These are phyloP conservation scores for Phyllosticta ampelicida DNA, from an alignment of 2,329 filamentous ascomycete species.

Conservation along the genomic window DNA sequence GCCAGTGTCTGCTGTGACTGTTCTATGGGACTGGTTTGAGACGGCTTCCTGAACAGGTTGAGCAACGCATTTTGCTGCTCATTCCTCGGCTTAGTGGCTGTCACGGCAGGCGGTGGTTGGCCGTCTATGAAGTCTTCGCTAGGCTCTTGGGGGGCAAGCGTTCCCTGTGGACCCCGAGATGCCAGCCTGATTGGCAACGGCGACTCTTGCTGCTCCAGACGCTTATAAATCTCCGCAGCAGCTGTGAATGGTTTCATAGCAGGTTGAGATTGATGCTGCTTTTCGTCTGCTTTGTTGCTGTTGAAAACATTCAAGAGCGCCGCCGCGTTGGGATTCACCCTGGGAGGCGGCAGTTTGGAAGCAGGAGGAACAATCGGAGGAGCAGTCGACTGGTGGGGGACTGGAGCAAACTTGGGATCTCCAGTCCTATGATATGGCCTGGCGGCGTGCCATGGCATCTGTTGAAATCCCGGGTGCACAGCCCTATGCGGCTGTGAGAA, in stretches of 20 bases:
- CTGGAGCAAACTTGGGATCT: conserved; percentile 31
- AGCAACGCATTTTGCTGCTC: conserved; percentile 37
- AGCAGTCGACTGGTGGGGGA: conserved; percentile 23
- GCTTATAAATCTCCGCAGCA: conserved; percentile 9
- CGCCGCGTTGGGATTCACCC: conserved; percentile 46
- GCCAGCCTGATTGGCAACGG: not conserved
- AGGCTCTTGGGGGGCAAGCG: not conserved
- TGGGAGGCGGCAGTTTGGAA: conserved; percentile 46
- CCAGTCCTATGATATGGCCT: conserved; percentile 37
- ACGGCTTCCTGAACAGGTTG: conserved; percentile 29
- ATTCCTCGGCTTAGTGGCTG: conserved; percentile 24
- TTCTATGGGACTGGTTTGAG: conserved; percentile 5
- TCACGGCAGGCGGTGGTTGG: not conserved
- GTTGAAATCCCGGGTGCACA: conserved; percentile 1
- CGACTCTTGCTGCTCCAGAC: not conserved
- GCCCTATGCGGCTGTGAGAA: conserved; percentile 10
- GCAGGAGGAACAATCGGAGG: conserved; percentile 42
- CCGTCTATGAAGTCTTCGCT: conserved; percentile 3
- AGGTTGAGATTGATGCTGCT: conserved; percentile 12
- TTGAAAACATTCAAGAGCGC: conserved; percentile 51
- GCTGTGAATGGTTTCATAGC: conserved; percentile 4
- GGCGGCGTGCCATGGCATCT: conserved; percentile 17
- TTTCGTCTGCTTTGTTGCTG: conserved; percentile 14
- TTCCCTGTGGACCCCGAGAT: conserved; percentile 7
- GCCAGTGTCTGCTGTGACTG: conserved; percentile 12